Evolutionary conservation across 768 basidiomycete genomes (phyloP).

Genomic region (Asterophora parasitica): DNA sequence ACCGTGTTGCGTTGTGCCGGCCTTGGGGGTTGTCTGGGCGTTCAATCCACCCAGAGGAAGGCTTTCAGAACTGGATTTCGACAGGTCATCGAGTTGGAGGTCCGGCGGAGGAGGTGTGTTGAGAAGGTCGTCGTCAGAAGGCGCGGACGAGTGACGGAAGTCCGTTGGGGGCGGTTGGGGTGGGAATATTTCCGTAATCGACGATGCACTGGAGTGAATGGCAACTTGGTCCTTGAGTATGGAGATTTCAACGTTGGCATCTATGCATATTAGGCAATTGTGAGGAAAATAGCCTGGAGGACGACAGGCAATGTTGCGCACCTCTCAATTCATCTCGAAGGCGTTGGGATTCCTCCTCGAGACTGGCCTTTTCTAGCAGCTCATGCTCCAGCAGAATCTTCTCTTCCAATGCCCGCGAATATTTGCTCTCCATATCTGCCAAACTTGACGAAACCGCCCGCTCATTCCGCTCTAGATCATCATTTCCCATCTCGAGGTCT

Average conservation of each 20-base stretch:
- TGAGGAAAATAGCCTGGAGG: conserved; percentile 8
- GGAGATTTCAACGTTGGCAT: conserved; percentile 79
- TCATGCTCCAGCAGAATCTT: conserved; percentile 98
- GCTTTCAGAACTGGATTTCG: conserved; percentile 35
- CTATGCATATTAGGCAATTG: conserved; percentile 34
- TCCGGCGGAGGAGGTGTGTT: conserved; percentile 56
- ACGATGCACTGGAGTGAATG: conserved; percentile 26
- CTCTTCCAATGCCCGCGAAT: conserved; percentile 89
- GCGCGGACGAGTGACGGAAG: conserved; percentile 23
- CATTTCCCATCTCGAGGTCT: conserved; percentile 96
- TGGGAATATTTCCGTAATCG: conserved; percentile 22
- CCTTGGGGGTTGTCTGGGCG: conserved; percentile 36
- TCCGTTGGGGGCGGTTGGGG: conserved; percentile 31
- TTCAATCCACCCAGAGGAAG: conserved; percentile 30
- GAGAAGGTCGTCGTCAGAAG: conserved; percentile 55
- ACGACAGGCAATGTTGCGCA: conserved; percentile 25
- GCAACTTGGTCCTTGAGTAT: conserved; percentile 77
- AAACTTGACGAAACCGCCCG: conserved; percentile 80
- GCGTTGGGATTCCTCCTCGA: conserved; percentile 90
- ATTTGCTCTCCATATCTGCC: conserved; percentile 82
- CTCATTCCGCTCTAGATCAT: conserved; percentile 94
- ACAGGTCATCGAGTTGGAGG: conserved; percentile 55
- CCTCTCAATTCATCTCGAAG: conserved; percentile 92
- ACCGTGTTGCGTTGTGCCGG: conserved; percentile 26
- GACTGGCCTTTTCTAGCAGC: conserved; percentile 79